Evolutionary conservation across 1,284 basidiomycete genomes (phyloP), one percentile per base, ranked within the genome.

Genomic region (Vanrija sp.): DNA sequence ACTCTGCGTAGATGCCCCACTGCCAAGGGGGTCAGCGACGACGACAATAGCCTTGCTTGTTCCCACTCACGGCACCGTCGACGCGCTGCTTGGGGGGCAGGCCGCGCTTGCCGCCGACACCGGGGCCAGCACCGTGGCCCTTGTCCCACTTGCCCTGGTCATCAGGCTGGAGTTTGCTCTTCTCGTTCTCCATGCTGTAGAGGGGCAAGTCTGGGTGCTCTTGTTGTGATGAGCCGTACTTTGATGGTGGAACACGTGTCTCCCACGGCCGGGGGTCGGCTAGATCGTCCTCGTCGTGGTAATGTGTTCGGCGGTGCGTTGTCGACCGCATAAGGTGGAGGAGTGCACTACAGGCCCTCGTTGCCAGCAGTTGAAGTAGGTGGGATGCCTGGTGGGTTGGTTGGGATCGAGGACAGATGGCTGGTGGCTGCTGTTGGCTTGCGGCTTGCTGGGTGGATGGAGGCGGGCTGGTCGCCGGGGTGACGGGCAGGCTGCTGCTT

Each of bases 1-100:
- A 89, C 79, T 93, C 89, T 47, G 84, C 77, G 58, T 90, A 74
- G 73, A 91, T 86, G 68, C 91, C 90, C 66, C 80, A 78, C 89
- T 91, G 54, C n/a, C n/a, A 6, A 8, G 23, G 18, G 3, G 12
- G 46, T 55, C 38, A 52, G 55, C 10, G 15, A 14, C 15, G 19
- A 23, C 23, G 28, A 25, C 28, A 4, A 19, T 42, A 6, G 18
- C 3, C 19, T 34, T 21, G 3, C 19, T 34, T 21, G 3, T 15
- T 16, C 21, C 2, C 21, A 67, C 72, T 68, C 51, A 72, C 71
- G 70, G 71, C 72, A 40, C 72, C 72, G 1, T 63, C 57, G 46
- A 71, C 54, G 23, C 69, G 64, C 52, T 72, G 67, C 50, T 65
- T 64, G 19, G 72, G 72, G 12, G 67, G 69, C 10, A 74, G 62